Evolutionary conservation across 257 asterid genomes (phyloP).

Genomic region (Voacanga thouarsii): DNA sequence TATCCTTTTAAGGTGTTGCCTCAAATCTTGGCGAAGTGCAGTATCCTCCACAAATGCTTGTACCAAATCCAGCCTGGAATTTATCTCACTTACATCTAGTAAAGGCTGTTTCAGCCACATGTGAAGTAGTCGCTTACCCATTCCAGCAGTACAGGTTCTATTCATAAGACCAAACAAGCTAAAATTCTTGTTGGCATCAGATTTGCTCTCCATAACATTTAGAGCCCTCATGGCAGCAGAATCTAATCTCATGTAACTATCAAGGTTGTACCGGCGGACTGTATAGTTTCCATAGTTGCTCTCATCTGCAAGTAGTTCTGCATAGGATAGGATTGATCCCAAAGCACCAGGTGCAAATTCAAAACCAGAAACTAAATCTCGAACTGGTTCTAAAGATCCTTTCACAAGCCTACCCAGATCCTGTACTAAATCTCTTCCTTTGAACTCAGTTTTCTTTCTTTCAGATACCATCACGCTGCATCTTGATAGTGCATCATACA

Average conservation of each 20-base stretch:
- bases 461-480: constrained; percentile 89
- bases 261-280: constrained; percentile 63
- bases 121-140: constrained; percentile 92
- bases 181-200: constrained; percentile 92
- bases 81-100: constrained; percentile 73
- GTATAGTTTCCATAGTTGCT: constrained; percentile 78
- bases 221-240: constrained; percentile 99
- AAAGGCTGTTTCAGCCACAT: constrained; percentile 95
- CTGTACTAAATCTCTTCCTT: constrained; percentile 76
- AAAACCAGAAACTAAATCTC: constrained; percentile 77
- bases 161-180: constrained; percentile 95
- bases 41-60: constrained; percentile 94
- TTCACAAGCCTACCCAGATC: constrained; percentile 91
- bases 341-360: constrained; percentile 80
- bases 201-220: constrained; percentile 95
- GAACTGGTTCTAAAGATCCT: constrained; percentile 77
- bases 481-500: constrained; percentile 78
- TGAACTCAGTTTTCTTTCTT: constrained; percentile 80
- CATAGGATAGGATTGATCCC: constrained; percentile 67
- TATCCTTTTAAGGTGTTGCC: constrained; percentile 90
- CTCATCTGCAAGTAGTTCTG: constrained; percentile 88
- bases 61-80: constrained; percentile 75
- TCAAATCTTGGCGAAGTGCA: constrained; percentile 73
- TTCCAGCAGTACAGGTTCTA: constrained; percentile 95
- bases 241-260: constrained; percentile 90